Evolutionary conservation across 1,284 basidiomycete genomes (phyloP).

Genomic region (Vanrija pseudolonga): DNA sequence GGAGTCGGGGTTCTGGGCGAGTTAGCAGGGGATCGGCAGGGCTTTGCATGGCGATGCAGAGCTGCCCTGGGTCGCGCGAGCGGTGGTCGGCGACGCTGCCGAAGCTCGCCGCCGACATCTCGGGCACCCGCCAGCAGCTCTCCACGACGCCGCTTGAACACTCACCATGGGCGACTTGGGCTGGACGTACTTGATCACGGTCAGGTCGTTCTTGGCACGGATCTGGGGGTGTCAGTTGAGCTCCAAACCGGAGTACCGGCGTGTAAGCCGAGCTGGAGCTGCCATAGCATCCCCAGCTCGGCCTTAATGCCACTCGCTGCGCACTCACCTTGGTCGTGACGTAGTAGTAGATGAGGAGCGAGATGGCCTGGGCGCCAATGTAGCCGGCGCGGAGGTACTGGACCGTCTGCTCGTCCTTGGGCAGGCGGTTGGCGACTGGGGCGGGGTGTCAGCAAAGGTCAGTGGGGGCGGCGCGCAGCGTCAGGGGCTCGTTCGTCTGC

Average conservation of each 20-base stretch:
- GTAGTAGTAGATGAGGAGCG: constrained; percentile 18
- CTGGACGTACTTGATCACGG: constrained; percentile 22
- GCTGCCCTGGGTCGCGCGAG: not conserved
- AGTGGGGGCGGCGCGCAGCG: not conserved
- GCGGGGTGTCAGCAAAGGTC: too few relatives aligned
- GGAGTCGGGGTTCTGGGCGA: constrained; percentile 14
- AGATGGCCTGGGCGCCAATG: constrained; percentile 13
- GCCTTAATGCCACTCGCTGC: too few relatives aligned
- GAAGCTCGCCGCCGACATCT: not conserved
- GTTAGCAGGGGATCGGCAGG: not conserved
- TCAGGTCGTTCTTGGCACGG: constrained; percentile 21
- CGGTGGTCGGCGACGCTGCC: not conserved
- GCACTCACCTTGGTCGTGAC: constrained; percentile 14
- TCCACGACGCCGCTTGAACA: not conserved
- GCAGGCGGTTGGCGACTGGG: constrained; percentile 18
- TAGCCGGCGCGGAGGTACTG: constrained; percentile 18
- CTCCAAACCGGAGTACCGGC: not conserved
- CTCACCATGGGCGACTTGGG: constrained; percentile 22
- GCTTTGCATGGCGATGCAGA: not conserved
- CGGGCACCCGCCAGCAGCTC: not conserved
- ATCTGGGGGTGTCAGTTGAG: constrained; percentile 10
- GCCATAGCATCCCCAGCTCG: too few relatives aligned
- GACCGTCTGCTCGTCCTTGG: constrained; percentile 16
- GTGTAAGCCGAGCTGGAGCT: too few relatives aligned
- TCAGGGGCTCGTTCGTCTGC: constrained; percentile 20